Evolutionary conservation across 495 filamentous ascomycete genomes (phyloP).

Genomic region (Aspergillus indologenus): DNA sequence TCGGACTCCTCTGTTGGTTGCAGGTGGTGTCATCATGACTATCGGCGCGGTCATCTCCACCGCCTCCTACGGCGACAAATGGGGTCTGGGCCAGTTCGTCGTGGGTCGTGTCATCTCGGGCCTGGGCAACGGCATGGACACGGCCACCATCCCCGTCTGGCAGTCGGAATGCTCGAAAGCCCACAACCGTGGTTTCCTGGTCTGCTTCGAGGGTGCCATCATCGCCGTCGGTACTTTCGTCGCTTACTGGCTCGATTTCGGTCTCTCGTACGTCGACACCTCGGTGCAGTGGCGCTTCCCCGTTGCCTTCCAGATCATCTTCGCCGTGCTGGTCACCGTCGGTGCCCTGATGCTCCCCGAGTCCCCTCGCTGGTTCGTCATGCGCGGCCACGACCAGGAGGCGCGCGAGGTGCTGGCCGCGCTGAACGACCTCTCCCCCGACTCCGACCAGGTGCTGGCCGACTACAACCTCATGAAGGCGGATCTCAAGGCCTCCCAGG

Average conservation of each 20-base stretch:
- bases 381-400: slow-evolving; percentile 55
- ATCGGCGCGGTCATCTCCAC: slow-evolving; percentile 69
- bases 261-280: slow-evolving; percentile 56
- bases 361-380: slow-evolving; percentile 73
- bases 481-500: slow-evolving; percentile 27
- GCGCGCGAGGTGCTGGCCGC: slow-evolving; percentile 61
- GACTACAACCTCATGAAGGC: slow-evolving; percentile 51
- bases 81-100: slow-evolving; percentile 63
- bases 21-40: slow-evolving; percentile 69
- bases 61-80: slow-evolving; percentile 42
- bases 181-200: slow-evolving; percentile 72
- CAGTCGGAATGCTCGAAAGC: slow-evolving; percentile 71
- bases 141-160: slow-evolving; percentile 72
- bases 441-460: slow-evolving; percentile 30
- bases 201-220: slow-evolving; percentile 76
- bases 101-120: slow-evolving; percentile 70
- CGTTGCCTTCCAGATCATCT: slow-evolving; percentile 75
- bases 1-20: slow-evolving; percentile 56
- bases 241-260: slow-evolving; percentile 83
- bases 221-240: slow-evolving; percentile 76
- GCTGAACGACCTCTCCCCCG: slow-evolving; percentile 41
- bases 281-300: slow-evolving; percentile 61
- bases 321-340: slow-evolving; percentile 57
- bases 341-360: slow-evolving; percentile 65
- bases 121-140: slow-evolving; percentile 73